A percentile compares a stretch with the other conserved stretches of the same genome.
Conservation (phyloP, 1,139 yeast species). For the Protomyces macrosporus region DNA sequence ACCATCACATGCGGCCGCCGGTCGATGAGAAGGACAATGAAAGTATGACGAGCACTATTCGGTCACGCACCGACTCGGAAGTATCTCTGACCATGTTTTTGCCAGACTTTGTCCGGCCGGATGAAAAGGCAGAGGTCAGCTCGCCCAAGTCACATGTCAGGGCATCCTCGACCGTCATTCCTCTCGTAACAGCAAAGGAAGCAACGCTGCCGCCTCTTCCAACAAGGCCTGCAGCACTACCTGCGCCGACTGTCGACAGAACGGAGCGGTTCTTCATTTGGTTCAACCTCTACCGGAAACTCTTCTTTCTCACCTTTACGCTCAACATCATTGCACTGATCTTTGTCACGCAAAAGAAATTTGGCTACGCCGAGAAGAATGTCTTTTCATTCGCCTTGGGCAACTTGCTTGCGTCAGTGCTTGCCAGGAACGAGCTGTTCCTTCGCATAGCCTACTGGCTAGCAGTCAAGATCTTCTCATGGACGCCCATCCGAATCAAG, state of each 20-base stretch:
- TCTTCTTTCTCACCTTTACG: neutral
- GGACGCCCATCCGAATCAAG: slow-evolving; percentile 20
- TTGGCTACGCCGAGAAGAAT: slow-evolving; percentile 15
- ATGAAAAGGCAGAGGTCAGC: neutral
- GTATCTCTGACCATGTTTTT: neutral
- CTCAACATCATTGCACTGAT: slow-evolving; percentile 5
- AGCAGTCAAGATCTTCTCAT: slow-evolving; percentile 5
- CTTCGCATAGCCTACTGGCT: slow-evolving; percentile 16
- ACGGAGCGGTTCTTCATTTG: slow-evolving; percentile 9
- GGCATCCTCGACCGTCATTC: neutral
- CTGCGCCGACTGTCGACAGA: neutral
- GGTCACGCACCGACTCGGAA: neutral
- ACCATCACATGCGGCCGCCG: neutral
- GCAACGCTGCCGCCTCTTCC: neutral
- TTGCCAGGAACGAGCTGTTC: slow-evolving; percentile 10
- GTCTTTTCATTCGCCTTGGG: slow-evolving; percentile 18
- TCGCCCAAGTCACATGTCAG: neutral
- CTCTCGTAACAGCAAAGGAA: neutral
- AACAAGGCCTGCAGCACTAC: neutral
- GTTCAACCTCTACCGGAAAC: slow-evolving; percentile 15
- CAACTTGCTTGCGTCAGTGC: slow-evolving; percentile 9
- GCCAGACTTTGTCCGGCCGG: slow-evolving; percentile 6
- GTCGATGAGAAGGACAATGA: neutral
- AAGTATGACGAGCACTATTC: neutral
- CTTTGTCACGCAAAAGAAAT: neutral